phyloP scores from a whole-genome alignment of 805 yeast species.

The Pichia gijzeniarum region DNA sequence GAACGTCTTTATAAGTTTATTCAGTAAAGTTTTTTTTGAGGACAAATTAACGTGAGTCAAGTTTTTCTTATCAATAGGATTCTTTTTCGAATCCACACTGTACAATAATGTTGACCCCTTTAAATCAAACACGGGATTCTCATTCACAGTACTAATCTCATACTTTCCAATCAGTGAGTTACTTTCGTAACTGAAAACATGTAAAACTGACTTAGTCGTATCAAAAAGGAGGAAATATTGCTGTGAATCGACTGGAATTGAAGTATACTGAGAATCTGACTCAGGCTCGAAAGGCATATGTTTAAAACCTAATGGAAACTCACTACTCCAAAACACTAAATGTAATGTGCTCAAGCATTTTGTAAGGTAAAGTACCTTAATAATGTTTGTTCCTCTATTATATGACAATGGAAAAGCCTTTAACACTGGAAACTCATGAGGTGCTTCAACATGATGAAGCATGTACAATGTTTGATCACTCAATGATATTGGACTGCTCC shows the following conservation, averaged over 20 bases:
- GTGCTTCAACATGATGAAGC: no score
- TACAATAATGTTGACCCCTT: slow-evolving; percentile 45
- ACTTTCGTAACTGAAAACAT: slow-evolving; percentile 8
- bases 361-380: no score
- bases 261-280: slow-evolving; percentile 7
- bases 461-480: neutral
- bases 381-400: no score
- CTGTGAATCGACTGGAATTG: slow-evolving; percentile 12
- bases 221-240: slow-evolving; percentile 16
- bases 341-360: no score
- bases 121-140: slow-evolving; percentile 41
- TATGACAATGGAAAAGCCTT: no score
- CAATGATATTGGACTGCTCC: neutral
- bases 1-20: slow-evolving; percentile 41
- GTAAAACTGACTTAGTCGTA: slow-evolving; percentile 16
- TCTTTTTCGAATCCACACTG: slow-evolving; percentile 6
- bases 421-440: no score
- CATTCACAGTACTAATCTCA: slow-evolving; percentile 25
- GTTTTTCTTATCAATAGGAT: slow-evolving; percentile 13
- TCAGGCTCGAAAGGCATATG: neutral
- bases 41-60: slow-evolving; percentile 44
- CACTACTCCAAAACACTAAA: no score
- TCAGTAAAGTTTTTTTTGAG: slow-evolving; percentile 40
- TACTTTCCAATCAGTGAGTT: neutral
- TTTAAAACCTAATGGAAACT: neutral